These are phyloP conservation scores for Venustampulla echinocandica DNA, from an alignment of 495 filamentous ascomycete genomes.

Conservation along the genomic window DNA sequence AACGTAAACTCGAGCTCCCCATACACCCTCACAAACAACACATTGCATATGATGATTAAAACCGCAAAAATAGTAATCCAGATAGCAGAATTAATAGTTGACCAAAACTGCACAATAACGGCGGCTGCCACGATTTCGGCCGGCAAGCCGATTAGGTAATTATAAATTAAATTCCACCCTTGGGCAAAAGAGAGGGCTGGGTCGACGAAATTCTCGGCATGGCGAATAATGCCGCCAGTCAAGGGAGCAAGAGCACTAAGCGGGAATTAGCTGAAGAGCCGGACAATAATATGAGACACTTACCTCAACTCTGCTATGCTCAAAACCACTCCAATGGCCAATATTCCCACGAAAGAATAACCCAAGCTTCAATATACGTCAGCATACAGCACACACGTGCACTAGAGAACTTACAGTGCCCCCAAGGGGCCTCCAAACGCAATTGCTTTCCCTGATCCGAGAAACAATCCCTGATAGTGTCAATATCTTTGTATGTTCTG, in stretches of 20 bases:
- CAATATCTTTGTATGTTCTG: background rate
- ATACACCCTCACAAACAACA: conserved; percentile 57
- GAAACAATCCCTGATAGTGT: conserved; percentile 17
- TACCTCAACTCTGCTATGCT: conserved; percentile 20
- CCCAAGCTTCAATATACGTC: conserved; percentile 8
- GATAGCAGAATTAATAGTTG: conserved; percentile 46
- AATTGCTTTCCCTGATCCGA: conserved; percentile 21
- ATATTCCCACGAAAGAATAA: conserved; percentile 17
- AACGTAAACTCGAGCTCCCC: conserved; percentile 68
- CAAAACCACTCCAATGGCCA: conserved; percentile 17
- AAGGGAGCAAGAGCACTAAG: conserved; percentile 45
- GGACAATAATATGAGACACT: background rate
- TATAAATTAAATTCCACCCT: conserved; percentile 19
- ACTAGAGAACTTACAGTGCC: conserved; percentile 12
- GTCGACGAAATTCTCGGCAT: conserved; percentile 23
- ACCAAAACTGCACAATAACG: conserved; percentile 71
- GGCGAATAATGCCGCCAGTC: conserved; percentile 28
- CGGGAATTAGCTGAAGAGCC: background rate
- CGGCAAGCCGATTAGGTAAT: conserved; percentile 10
- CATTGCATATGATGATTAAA: conserved; percentile 55
- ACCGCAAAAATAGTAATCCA: conserved; percentile 70
- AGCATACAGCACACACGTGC: background rate
- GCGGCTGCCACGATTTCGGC: conserved; percentile 46
- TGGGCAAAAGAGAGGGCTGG: conserved; percentile 22
- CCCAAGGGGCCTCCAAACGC: conserved; percentile 16